Percentiles rank a stretch among this genome's conserved stretches.
Conservation (phyloP, 352 stramenopile species). For the Globisporangium echinulatum region DNA sequence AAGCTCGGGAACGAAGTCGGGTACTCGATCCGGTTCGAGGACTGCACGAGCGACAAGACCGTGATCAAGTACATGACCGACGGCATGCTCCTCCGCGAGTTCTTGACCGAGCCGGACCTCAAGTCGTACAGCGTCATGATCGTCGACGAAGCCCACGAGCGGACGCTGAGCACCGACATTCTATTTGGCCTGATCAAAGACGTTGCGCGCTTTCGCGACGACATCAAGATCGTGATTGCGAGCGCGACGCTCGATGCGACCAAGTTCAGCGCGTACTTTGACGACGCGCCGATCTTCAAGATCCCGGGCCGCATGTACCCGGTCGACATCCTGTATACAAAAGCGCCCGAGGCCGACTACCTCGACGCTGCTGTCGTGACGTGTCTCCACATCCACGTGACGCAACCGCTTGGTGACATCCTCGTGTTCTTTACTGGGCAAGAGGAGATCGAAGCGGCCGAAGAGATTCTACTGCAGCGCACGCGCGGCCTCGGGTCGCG, state of each 20-base stretch:
- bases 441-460: constrained; percentile 98
- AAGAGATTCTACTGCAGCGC: constrained; percentile 93
- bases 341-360: constrained; percentile 98
- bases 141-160: constrained; percentile 99
- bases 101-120: constrained; percentile 97
- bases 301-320: constrained; percentile 96
- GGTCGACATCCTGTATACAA: constrained; percentile 98
- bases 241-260: constrained; percentile 96
- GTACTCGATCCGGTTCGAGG: constrained; percentile 99
- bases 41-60: constrained; percentile 97
- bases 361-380: constrained; percentile 98
- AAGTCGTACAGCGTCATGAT: constrained; percentile 97
- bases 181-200: constrained; percentile 99
- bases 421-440: constrained; percentile 99
- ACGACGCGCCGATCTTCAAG: constrained; percentile 98
- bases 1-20: constrained; percentile 97
- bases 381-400: constrained; percentile 98
- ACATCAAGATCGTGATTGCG: constrained; percentile 98
- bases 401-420: constrained; percentile 96
- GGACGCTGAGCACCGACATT: constrained; percentile 98
- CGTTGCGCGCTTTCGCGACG: constrained; percentile 92
- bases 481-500: constrained; percentile 92
- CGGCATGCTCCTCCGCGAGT: constrained; percentile 98
- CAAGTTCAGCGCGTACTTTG: constrained; percentile 99
- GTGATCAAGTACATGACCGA: constrained; percentile 99